Percentiles rank a stretch among this genome's conserved stretches.
phyloP scores from a whole-genome alignment of 2,329 filamentous ascomycete species.

The Colletotrichum liriopes region DNA sequence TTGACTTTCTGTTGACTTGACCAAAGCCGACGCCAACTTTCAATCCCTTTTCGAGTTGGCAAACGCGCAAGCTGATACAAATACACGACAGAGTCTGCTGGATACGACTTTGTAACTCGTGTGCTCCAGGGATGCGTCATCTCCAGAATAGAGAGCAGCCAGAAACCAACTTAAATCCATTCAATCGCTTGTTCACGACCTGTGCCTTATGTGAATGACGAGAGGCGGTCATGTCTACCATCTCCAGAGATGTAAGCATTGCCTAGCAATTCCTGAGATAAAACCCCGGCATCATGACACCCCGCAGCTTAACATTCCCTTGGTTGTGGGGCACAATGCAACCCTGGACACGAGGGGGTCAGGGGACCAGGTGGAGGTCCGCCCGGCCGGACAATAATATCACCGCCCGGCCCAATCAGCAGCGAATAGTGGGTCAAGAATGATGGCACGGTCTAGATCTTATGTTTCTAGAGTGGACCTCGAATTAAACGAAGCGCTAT shows the following conservation, averaged over 20 bases:
- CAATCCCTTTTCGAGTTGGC: slow-evolving; percentile 24
- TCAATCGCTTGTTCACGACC: background rate
- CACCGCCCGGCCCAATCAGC: slow-evolving; percentile 35
- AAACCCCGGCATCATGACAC: slow-evolving; percentile 24
- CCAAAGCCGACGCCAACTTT: slow-evolving; percentile 29
- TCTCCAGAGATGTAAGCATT: background rate
- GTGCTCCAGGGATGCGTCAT: background rate
- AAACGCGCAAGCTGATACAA: slow-evolving; percentile 42
- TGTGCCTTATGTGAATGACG: background rate
- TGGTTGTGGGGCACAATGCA: slow-evolving; percentile 19
- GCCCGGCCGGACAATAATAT: slow-evolving; percentile 36
- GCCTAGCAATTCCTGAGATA: no score
- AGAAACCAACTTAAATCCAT: background rate
- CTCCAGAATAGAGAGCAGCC: background rate
- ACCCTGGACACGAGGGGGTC: slow-evolving; percentile 18
- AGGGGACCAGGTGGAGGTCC: slow-evolving; percentile 12
- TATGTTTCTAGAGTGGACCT: slow-evolving; percentile 34
- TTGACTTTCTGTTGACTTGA: slow-evolving; percentile 31
- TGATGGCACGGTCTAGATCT: slow-evolving; percentile 28
- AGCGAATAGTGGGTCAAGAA: background rate
- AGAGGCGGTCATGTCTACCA: background rate
- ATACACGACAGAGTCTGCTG: background rate
- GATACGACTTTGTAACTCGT: background rate
- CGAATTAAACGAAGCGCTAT: slow-evolving; percentile 40
- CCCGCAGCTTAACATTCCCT: slow-evolving; percentile 21